These are phyloP conservation scores for Prunus kanzakura DNA, from an alignment of 306 rosid genomes.

Conservation along the genomic window DNA sequence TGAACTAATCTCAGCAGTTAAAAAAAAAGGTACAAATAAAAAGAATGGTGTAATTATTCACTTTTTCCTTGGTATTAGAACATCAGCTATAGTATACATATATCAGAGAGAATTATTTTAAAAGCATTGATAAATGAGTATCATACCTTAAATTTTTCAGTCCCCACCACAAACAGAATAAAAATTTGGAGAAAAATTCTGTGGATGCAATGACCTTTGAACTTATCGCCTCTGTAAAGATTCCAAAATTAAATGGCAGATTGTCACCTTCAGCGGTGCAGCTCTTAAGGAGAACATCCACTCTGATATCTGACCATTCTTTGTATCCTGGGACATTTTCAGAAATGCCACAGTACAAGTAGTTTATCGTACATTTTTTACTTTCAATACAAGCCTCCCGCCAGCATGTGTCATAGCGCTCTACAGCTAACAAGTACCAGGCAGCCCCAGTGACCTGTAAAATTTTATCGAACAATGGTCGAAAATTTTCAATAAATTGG, in stretches of 20 bases:
- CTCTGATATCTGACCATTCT: slow-evolving; percentile 47
- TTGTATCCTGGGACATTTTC: slow-evolving; percentile 30
- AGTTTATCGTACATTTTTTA: slow-evolving; percentile 42
- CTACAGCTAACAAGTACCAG: slow-evolving; percentile 84
- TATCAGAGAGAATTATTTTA: not conserved
- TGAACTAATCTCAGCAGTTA: not conserved
- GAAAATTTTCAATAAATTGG: not conserved
- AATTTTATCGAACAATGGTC: not conserved
- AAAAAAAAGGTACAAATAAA: not conserved
- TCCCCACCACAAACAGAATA: slow-evolving; percentile 90
- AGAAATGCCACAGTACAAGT: slow-evolving; percentile 51
- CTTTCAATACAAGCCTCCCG: slow-evolving; percentile 38
- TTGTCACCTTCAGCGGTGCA: slow-evolving; percentile 35
- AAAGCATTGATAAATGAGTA: not conserved
- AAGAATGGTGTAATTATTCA: not conserved
- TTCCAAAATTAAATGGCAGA: slow-evolving; percentile 62
- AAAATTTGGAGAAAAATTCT: slow-evolving; percentile 57
- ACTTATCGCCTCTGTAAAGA: slow-evolving; percentile 56
- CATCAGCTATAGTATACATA: not conserved
- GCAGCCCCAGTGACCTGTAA: slow-evolving; percentile 71
- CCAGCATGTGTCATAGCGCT: slow-evolving; percentile 80
- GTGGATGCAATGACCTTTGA: slow-evolving; percentile 52
- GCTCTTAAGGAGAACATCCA: slow-evolving; percentile 29
- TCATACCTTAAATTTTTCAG: slow-evolving; percentile 81
- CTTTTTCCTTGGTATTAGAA: not conserved